Evolutionary conservation across 2,329 filamentous ascomycete genomes (phyloP), one percentile per base, ranked within the genome.

Genomic region (Amylocarpus encephaloides): DNA sequence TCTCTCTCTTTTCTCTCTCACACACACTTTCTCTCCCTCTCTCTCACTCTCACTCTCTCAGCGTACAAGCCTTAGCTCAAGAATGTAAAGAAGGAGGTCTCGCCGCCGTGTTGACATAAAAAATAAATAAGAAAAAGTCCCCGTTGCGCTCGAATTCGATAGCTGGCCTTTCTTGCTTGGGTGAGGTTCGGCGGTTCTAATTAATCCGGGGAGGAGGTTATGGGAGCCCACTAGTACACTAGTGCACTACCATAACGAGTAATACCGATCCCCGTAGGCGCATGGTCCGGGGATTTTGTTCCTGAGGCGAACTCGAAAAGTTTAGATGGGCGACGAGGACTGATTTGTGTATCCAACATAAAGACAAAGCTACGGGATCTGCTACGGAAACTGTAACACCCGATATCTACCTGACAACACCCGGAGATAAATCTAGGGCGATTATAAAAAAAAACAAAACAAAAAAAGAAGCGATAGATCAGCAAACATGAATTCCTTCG

Each of bases 381-480:
- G n/a, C n/a, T n/a, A n/a, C n/a, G n/a, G n/a, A n/a, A n/a, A n/a
- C n/a, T n/a, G n/a, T n/a, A n/a, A n/a, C n/a, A n/a, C n/a, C n/a
- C n/a, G n/a, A n/a, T n/a, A n/a, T n/a, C n/a, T n/a, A n/a, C n/a
- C n/a, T n/a, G n/a, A n/a, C n/a, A n/a, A n/a, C n/a, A n/a, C n/a
- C 6, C 12, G 10, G 15, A 12, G 26, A 10, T 10, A 19, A 10
- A 42, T 12, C 40, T 42, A 6, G 13, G 5, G 19, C 9, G 10
- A 11, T 19, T 26, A 10, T 26, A 42, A 6, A 6, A 19, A 19
- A 18, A 12, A 29, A 26, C 40, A 22, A 19, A 19, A 19, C 7
- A 42, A 10, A 26, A 42, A 19, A 18, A 62, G 68, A 65, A 57
- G 61, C 46, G 53, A 57, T 50, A 22, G 62, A 50, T 51, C 57